Evolutionary conservation across 2,329 filamentous ascomycete genomes (phyloP).

Genomic region (Sporothrix curviconia): DNA sequence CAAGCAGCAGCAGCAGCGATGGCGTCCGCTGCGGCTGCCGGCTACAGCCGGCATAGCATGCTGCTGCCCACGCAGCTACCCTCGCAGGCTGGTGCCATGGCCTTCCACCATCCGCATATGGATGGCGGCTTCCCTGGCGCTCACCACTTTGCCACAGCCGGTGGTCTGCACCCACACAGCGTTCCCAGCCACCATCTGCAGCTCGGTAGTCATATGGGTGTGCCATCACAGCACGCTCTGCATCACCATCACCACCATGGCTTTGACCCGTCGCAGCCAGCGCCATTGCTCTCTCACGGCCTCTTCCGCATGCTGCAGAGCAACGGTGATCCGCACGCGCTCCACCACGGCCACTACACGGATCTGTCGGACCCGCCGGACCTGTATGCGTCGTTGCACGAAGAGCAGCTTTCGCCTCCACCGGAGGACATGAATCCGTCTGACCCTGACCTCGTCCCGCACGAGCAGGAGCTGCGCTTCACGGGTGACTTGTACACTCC

Average conservation of each 20-base stretch:
- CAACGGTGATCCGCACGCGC: conserved; percentile 61
- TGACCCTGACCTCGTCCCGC: conserved; percentile 67
- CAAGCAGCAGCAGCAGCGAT: conserved; percentile 38
- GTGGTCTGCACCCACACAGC: conserved; percentile 12
- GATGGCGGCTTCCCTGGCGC: conserved; percentile 9
- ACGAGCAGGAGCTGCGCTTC: conserved; percentile 73
- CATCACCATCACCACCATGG: conserved; percentile 41
- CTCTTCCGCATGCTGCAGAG: conserved; percentile 68
- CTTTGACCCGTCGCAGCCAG: conserved; percentile 49
- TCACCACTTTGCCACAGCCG: background rate
- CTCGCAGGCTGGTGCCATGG: conserved; percentile 32
- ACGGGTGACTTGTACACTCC: conserved; percentile 79
- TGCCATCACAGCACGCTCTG: conserved; percentile 28
- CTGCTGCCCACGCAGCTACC: conserved; percentile 51
- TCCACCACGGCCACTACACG: conserved; percentile 63
- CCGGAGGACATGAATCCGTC: conserved; percentile 75
- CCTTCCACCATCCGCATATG: conserved; percentile 15
- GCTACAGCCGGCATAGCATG: conserved; percentile 51
- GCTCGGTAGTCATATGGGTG: conserved; percentile 19
- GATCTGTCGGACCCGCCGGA: conserved; percentile 71
- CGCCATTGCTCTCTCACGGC: conserved; percentile 62
- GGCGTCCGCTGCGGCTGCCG: conserved; percentile 21
- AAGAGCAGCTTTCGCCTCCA: conserved; percentile 67
- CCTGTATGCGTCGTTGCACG: conserved; percentile 66
- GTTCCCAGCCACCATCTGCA: conserved; percentile 14